Base-by-base conservation (phyloP, 164 flowering plant genomes). In the Hamamelis virginiana region DNA sequence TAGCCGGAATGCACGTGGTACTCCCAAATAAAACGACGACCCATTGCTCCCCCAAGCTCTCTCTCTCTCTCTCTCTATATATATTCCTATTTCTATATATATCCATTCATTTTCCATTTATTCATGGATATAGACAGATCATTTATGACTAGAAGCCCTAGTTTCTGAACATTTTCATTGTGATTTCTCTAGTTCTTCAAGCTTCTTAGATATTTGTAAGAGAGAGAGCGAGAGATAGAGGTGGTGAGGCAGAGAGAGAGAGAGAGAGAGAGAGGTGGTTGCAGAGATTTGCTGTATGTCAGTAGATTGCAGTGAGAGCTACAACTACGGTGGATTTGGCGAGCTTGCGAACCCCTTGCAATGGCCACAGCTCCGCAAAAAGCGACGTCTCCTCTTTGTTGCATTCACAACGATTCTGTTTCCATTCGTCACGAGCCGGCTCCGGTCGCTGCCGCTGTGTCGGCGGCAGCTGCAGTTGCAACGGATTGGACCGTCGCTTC, bases 341-440 rank as follows among this genome's bases (percentile, higher is more conserved):
- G 91, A 84, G 77, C 85, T 88, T 69, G 82, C 81, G 18, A 90
- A 92, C 71, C 97, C 92, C 12, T 65, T 83, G 23, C 92, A 92
- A 92, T 92, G 97, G 97, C 96, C 94, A 47, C 97, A 92, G 69
- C 90, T 89, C 19, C 84, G 97, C 62, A 92, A 92, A 89, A 86
- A 77, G 67, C 92, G 94, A 75, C 92, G 97, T 68, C 73, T 59
- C 64, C 56, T 75, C 23, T 27, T 22, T 55, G 59, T 55, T 55
- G 71, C 75, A 27, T 43, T 64, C 48, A 9, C 21, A 12, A 0
- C 21, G 53, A 50, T 41, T 28, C 79, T 16, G n/a, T 64, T 69
- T 9, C 74, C 58, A 12, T 38, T 41, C 73, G 57, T 11, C 58
- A 71, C 4, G 64, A 47, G 21, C 75, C 69, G 4, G 58, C 64